These are phyloP conservation scores for Pisolithus marmoratus DNA, from an alignment of 768 basidiomycete genomes.

Conservation along the genomic window DNA sequence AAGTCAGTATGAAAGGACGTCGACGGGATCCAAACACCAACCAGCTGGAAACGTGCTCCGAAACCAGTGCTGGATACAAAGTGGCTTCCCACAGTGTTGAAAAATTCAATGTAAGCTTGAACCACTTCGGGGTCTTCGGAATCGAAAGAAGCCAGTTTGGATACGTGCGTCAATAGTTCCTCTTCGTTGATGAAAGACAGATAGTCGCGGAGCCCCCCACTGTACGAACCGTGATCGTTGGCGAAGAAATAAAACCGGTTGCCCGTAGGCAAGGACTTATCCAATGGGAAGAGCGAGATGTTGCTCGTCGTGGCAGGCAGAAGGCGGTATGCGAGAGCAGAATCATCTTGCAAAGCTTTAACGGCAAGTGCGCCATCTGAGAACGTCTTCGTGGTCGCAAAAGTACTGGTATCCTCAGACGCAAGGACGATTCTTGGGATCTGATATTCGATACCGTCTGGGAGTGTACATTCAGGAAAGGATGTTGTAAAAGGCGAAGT, in stretches of 20 bases:
- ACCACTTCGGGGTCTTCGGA: neutral
- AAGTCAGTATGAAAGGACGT: neutral
- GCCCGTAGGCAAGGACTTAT: neutral
- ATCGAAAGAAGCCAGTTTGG: neutral
- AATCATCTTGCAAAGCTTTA: neutral
- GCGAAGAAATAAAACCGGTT: neutral
- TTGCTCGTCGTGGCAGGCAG: neutral
- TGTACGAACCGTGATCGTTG: neutral
- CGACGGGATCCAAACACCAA: neutral
- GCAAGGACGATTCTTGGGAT: neutral
- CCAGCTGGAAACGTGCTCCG: neutral
- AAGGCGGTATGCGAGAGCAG: neutral
- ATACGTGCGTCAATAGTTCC: neutral
- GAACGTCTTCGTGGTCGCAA: neutral
- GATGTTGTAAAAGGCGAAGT: no score
- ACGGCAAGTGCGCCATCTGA: neutral
- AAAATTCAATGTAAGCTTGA: neutral
- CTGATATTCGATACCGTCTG: neutral
- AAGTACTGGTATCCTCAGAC: neutral
- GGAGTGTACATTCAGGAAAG: neutral
- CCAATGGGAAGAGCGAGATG: neutral
- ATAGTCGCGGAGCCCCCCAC: neutral
- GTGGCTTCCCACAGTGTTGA: neutral
- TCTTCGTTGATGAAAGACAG: neutral
- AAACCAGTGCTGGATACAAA: neutral